Conservation (phyloP, 805 yeast genomes). For the Nakazawaea sp. region DNA sequence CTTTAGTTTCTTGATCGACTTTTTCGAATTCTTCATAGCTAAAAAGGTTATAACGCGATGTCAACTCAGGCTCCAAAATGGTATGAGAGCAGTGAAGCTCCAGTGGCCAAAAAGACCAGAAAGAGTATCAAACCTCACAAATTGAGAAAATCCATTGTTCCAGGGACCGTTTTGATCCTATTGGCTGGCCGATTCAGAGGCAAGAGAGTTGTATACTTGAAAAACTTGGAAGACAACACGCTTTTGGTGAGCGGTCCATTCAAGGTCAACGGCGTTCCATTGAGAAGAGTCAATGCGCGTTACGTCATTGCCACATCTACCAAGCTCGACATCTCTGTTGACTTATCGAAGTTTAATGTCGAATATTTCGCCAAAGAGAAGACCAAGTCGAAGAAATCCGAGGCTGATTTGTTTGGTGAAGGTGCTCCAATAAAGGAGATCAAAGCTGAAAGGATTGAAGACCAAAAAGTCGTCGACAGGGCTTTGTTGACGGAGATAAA, state of each 20-base stretch:
- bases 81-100: conserved; percentile 90
- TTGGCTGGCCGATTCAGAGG: conserved; percentile 99
- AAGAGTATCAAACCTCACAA: conserved; percentile 90
- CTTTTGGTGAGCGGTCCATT: conserved; percentile 96
- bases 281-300: conserved; percentile 98
- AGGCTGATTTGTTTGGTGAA: conserved; percentile 84
- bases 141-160: conserved; percentile 91
- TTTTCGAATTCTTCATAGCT: too few species aligned
- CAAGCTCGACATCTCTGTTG: conserved; percentile 72
- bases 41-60: too few species aligned
- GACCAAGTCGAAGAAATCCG: conserved; percentile 78
- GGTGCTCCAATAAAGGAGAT: conserved; percentile 75
- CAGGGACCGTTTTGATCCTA: conserved; percentile 96
- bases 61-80: conserved; percentile 51
- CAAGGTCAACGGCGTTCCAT: conserved; percentile 99
- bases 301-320: conserved; percentile 99
- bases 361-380: conserved; percentile 97
- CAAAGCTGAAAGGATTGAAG: conserved; percentile 90
- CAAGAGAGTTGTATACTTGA: conserved; percentile 97
- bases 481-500: conserved; percentile 89
- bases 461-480: conserved; percentile 93
- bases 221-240: conserved; percentile 96
- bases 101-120: conserved; percentile 85
- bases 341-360: conserved; percentile 85
- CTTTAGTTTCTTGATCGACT: too few species aligned